Evolutionary conservation across 345 rosid genomes (phyloP), one percentile per base, ranked within the genome.

Genomic region (Gossypium sturtianum): DNA sequence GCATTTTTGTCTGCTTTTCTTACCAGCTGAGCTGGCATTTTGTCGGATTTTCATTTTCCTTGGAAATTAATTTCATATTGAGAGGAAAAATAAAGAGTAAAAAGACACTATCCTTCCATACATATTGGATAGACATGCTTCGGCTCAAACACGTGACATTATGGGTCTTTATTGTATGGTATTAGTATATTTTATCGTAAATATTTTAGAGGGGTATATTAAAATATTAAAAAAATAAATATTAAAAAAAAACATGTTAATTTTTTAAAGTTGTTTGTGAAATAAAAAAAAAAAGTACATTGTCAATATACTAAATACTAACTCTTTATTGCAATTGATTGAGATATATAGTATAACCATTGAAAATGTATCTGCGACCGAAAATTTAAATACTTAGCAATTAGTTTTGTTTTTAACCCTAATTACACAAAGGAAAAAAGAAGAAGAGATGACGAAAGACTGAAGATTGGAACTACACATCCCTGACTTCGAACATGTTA

Each of bases 401-500:
- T 56, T 56, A 20, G 11, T 10, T 56, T 34, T 34, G 7, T 19
- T 56, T 1, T 22, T 57, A 66, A 20, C 51, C 53, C 54, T 66
- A 66, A 12, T 51, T 6, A 0, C 9, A 19, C 27, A 56, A 20
- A 9, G 1, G 11, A 5, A 7, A 67, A 0, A 10, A 15, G 8
- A 25, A 22, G 15, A 1, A 29, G 9, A 54, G 16, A 13, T 10
- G 6, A 17, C 3, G 11, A n/a, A 56, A 41, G 48, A 34, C 19
- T 1, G 12, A 0, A 15, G 9, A 47, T 8, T 19, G 27, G 22
- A 45, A 17, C 56, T 84, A 87, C 83, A 81, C 74, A 25, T 89
- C 90, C 63, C 87, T 84, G 7, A 93, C 97, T 77, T 91, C 84
- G 45, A 93, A 93, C 75, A 84, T 17, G 76, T 86, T 85, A 16